These are phyloP conservation scores for Xylariaceae sp. DNA, from an alignment of 2,329 filamentous ascomycete species.

Conservation along the genomic window DNA sequence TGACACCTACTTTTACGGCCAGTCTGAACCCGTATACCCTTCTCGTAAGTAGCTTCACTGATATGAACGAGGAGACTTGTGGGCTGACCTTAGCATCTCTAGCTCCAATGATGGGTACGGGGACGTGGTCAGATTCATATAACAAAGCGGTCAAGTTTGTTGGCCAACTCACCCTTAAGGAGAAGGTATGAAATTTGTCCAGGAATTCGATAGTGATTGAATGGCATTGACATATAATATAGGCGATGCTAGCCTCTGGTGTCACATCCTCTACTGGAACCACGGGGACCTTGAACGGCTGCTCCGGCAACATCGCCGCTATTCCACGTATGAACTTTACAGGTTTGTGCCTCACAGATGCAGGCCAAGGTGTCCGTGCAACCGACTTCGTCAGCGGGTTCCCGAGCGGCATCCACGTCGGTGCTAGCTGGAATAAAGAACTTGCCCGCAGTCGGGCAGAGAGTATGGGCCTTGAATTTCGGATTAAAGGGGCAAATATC, in stretches of 20 bases:
- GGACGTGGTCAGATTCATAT: constrained; percentile 72
- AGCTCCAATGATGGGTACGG: constrained; percentile 64
- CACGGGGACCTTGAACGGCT: constrained; percentile 47
- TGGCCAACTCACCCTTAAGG: constrained; percentile 72
- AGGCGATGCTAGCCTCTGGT: constrained; percentile 77
- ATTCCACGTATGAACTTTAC: constrained; percentile 51
- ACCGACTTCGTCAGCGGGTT: constrained; percentile 56
- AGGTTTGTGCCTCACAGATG: constrained; percentile 50
- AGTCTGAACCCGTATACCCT: constrained; percentile 58
- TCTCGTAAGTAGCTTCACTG: constrained; percentile 50
- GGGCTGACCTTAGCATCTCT: constrained; percentile 13
- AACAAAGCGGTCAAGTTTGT: constrained; percentile 73
- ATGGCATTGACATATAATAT: constrained; percentile 9
- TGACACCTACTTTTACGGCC: constrained; percentile 57
- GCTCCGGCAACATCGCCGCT: constrained; percentile 52
- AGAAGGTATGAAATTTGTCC: constrained; percentile 62
- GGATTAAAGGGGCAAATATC: constrained; percentile 46
- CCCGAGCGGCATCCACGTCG: constrained; percentile 67
- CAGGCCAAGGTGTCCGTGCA: constrained; percentile 44
- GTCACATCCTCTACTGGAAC: constrained; percentile 56
- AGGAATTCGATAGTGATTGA: not conserved
- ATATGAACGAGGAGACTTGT: not conserved
- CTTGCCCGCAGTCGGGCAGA: constrained; percentile 49
- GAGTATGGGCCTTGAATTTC: constrained; percentile 45
- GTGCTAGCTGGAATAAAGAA: constrained; percentile 66